Percentiles rank a stretch among this genome's conserved stretches.
These are phyloP conservation scores for Delonix regia DNA, from an alignment of 306 rosid species.

Conservation along the genomic window DNA sequence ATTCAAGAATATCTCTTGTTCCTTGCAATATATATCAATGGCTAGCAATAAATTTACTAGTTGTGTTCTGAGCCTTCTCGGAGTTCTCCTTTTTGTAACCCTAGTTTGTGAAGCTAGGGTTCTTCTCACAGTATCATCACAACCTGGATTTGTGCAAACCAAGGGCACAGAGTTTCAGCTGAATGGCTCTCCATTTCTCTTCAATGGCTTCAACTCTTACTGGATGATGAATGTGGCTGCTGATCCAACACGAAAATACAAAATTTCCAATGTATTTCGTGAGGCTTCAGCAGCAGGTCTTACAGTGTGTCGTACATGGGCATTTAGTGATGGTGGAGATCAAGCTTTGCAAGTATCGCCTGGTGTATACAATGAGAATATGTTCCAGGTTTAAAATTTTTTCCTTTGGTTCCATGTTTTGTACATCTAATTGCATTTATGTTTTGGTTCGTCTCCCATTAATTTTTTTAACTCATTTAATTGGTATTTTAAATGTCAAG, in stretches of 20 bases:
- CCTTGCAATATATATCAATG: conserved; percentile 12
- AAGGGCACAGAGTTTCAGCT: conserved; percentile 40
- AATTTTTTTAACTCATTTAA: too few species aligned
- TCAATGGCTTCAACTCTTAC: conserved; percentile 66
- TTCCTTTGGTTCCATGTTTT: too few species aligned
- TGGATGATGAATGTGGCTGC: conserved; percentile 62
- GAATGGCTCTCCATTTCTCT: conserved; percentile 40
- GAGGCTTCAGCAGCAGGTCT: conserved; percentile 56
- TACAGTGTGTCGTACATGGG: conserved; percentile 63
- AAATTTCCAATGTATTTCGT: conserved; percentile 50
- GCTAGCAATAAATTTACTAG: neutral
- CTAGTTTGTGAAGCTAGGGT: conserved; percentile 24
- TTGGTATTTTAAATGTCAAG: too few species aligned
- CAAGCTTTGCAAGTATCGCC: conserved; percentile 53
- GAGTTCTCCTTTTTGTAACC: neutral
- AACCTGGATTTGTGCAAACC: conserved; percentile 47
- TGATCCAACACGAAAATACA: conserved; percentile 46
- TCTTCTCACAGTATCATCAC: neutral
- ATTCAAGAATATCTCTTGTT: neutral
- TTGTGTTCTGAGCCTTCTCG: neutral
- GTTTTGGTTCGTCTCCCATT: too few species aligned
- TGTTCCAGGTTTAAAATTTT: conserved; percentile 41
- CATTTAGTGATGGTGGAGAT: conserved; percentile 57
- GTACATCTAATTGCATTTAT: too few species aligned
- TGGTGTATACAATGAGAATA: conserved; percentile 51